A percentile compares a stretch with the other conserved stretches of the same genome.
Evolutionary conservation across 306 rosid species (phyloP).

Genomic region (Pterocarpus macrocarpus): DNA sequence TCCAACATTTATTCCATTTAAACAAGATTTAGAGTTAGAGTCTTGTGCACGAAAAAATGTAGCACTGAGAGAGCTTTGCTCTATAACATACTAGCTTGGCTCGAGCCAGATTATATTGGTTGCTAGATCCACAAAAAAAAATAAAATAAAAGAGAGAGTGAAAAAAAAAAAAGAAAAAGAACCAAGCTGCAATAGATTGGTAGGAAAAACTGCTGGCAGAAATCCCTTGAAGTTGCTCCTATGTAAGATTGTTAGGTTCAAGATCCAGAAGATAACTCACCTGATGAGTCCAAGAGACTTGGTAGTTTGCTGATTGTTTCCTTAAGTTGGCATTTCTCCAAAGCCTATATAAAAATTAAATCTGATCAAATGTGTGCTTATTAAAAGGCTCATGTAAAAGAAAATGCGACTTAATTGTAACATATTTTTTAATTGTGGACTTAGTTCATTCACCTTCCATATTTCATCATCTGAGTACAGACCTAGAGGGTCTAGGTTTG

Average conservation of each 20-base stretch:
- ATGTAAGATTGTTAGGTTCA: neutral
- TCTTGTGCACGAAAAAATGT: no score
- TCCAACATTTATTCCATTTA: no score
- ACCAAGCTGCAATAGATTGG: neutral
- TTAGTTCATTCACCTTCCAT: conserved; percentile 67
- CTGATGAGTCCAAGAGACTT: conserved; percentile 68
- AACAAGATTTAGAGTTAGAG: no score
- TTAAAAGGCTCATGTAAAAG: neutral
- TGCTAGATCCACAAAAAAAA: no score
- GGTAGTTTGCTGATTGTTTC: conserved; percentile 64
- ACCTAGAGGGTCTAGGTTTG: conserved; percentile 85
- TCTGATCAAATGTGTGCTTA: neutral
- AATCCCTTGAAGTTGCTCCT: neutral
- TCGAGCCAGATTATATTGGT: no score
- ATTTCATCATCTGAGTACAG: conserved; percentile 78
- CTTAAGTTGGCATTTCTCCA: conserved; percentile 85
- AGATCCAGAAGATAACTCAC: conserved; percentile 52
- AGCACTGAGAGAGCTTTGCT: no score
- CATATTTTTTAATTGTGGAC: neutral
- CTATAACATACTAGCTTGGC: no score
- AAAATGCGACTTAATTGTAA: neutral
- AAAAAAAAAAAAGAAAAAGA: neutral
- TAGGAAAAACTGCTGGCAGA: neutral
- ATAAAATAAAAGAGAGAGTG: no score
- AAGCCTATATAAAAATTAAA: conserved; percentile 57